phyloP scores from a whole-genome alignment of 148 eudicot species.

The Drosera capensis region DNA sequence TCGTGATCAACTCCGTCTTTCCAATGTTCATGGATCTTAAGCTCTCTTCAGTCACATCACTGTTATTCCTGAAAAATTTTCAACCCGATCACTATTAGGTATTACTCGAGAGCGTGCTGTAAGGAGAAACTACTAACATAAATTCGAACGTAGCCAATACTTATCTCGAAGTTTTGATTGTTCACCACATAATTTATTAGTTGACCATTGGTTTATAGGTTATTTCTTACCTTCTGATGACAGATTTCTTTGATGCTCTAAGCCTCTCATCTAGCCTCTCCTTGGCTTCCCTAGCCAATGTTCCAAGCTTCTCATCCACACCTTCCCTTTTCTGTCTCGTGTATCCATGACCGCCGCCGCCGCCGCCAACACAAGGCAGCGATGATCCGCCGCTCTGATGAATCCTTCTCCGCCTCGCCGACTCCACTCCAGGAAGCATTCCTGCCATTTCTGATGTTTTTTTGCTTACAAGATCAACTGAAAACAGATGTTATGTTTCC shows the following conservation, averaged over 20 bases:
- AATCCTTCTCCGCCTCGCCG: constrained; percentile 52
- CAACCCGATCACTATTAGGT: not conserved
- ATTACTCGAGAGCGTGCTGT: no score
- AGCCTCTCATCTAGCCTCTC: constrained; percentile 55
- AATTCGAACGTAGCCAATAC: not conserved
- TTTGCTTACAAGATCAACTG: no score
- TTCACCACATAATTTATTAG: not conserved
- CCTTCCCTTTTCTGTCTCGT: not conserved
- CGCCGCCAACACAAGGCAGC: constrained; percentile 27
- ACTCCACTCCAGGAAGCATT: constrained; percentile 63
- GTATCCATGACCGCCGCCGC: constrained; percentile 10
- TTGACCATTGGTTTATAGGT: not conserved
- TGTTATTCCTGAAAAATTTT: constrained; percentile 7
- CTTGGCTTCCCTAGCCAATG: constrained; percentile 57
- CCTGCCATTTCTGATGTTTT: constrained; percentile 35
- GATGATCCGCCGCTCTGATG: constrained; percentile 22
- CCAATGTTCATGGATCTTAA: constrained; percentile 7
- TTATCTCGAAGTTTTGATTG: not conserved
- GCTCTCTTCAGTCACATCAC: constrained; percentile 8
- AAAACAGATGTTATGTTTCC: no score
- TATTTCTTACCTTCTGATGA: constrained; percentile 27
- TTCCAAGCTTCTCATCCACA: constrained; percentile 39
- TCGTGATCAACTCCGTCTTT: not conserved
- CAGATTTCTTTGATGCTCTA: constrained; percentile 22
- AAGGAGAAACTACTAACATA: no score